Evolutionary conservation across 1,139 yeast species (phyloP).

Genomic region (Pichia sp.): DNA sequence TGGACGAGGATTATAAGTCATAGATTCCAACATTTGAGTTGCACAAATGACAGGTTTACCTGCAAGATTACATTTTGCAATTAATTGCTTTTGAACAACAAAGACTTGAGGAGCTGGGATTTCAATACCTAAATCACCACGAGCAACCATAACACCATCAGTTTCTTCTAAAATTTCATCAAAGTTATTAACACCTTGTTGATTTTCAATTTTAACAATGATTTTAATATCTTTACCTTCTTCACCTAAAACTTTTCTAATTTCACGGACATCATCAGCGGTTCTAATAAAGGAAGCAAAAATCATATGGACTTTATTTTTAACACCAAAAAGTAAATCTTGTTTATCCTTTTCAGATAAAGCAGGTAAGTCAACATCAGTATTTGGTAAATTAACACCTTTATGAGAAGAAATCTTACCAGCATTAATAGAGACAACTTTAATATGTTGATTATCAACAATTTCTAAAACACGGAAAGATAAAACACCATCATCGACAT

Average conservation of each 20-base stretch:
- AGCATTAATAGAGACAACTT: conserved; percentile 83
- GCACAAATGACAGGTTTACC: conserved; percentile 99
- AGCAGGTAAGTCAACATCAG: conserved; percentile 98
- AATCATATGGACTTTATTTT: conserved; percentile 94
- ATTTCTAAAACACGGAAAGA: conserved; percentile 88
- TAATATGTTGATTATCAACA: conserved; percentile 70
- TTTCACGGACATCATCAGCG: conserved; percentile 81
- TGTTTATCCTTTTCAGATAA: conserved; percentile 91
- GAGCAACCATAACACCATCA: conserved; percentile 99
- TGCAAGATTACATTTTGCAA: conserved; percentile 97
- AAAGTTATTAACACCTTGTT: conserved; percentile 99
- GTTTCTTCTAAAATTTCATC: conserved; percentile 91
- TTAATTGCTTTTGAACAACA: conserved; percentile 97
- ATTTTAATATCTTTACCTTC: conserved; percentile 95
- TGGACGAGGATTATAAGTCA: conserved; percentile 99
- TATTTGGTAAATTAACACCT: conserved; percentile 98
- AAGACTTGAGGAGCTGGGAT: conserved; percentile 99
- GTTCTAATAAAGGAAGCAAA: conserved; percentile 98
- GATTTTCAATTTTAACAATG: conserved; percentile 96
- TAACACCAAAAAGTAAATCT: conserved; percentile 91
- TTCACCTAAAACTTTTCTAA: conserved; percentile 92
- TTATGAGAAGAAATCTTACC: conserved; percentile 96
- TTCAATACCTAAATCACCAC: conserved; percentile 99
- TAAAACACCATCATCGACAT: conserved; percentile 95
- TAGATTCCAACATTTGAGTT: conserved; percentile 98